A percentile compares a stretch with the other conserved stretches of the same genome.
Evolutionary conservation across 1,284 basidiomycete genomes (phyloP).

Genomic region (Cryptococcus depauperatus): DNA sequence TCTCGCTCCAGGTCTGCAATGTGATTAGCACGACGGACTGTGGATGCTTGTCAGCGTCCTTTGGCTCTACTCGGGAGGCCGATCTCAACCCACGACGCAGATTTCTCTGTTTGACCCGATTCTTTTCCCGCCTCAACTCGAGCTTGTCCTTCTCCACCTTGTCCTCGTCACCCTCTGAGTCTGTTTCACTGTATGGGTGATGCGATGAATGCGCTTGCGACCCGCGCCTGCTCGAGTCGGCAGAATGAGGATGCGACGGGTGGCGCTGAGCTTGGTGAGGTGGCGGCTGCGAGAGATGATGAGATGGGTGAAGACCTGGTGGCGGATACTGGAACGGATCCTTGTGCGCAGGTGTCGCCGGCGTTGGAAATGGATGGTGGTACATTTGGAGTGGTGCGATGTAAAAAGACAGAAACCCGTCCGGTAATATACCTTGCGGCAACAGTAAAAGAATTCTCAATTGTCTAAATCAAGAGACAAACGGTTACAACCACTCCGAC

Average conservation of each 20-base stretch:
- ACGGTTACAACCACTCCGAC: no score
- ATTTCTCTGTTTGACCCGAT: slow-evolving; percentile 34
- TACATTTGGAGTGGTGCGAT: not conserved
- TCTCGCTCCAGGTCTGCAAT: slow-evolving; percentile 31
- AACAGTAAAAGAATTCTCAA: no score
- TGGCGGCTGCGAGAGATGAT: not conserved
- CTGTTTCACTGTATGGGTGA: slow-evolving; percentile 11
- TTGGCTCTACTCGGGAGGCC: no score
- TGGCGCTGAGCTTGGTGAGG: not conserved
- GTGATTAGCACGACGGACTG: slow-evolving; percentile 37
- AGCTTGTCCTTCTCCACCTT: slow-evolving; percentile 17
- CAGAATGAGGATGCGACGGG: slow-evolving; percentile 1
- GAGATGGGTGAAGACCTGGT: not conserved
- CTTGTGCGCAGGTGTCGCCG: not conserved
- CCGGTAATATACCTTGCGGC: not conserved
- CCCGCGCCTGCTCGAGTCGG: slow-evolving; percentile 2
- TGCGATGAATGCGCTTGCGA: not conserved
- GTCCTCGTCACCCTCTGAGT: slow-evolving; percentile 9
- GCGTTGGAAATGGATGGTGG: slow-evolving; percentile 2
- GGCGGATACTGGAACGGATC: not conserved
- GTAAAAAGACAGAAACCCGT: not conserved
- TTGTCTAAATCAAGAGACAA: no score
- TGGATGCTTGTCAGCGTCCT: no score
- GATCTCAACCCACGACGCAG: slow-evolving; percentile 26
- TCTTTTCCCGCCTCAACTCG: slow-evolving; percentile 31